These are phyloP conservation scores for Dictyostelium brefeldianum DNA, from an alignment of 78 protist species.

Conservation along the genomic window DNA sequence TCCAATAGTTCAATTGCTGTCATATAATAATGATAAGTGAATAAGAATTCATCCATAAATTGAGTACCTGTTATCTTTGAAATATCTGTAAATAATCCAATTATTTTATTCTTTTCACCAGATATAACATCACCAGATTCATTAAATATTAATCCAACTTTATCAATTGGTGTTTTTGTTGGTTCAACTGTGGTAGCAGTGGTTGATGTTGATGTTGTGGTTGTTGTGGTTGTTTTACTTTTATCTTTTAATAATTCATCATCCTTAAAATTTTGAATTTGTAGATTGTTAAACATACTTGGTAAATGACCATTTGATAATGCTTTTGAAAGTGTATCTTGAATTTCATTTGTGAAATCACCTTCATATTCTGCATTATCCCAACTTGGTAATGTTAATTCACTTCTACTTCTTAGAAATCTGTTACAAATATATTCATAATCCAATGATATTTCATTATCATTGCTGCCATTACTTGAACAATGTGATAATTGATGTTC, in stretches of 20 bases:
- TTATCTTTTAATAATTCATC: not conserved
- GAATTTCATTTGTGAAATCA: constrained; percentile 14
- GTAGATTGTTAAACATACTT: not conserved
- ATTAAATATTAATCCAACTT: constrained; percentile 3
- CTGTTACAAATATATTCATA: constrained; percentile 15
- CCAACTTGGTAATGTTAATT: constrained; percentile 44
- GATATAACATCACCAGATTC: constrained; percentile 1
- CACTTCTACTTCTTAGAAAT: constrained; percentile 24
- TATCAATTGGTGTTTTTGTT: not conserved
- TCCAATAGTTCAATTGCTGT: constrained; percentile 23
- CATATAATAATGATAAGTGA: constrained; percentile 61
- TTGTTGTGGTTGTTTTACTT: not conserved
- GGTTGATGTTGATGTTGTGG: not conserved
- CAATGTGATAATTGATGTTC: not conserved
- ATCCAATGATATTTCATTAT: not conserved
- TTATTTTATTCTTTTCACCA: constrained; percentile 24
- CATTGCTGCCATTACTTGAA: too few relatives aligned
- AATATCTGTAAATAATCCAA: constrained; percentile 55
- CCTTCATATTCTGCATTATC: constrained; percentile 24
- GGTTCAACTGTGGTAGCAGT: not conserved
- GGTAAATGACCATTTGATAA: constrained; percentile 7
- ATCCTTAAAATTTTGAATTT: not conserved
- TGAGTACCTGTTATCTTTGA: constrained; percentile 61
- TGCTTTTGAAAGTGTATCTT: constrained; percentile 16
- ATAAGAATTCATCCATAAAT: constrained; percentile 55